Evolutionary conservation across 768 basidiomycete genomes (phyloP), one percentile per base, ranked within the genome.

Genomic region (Podaxis sp.): DNA sequence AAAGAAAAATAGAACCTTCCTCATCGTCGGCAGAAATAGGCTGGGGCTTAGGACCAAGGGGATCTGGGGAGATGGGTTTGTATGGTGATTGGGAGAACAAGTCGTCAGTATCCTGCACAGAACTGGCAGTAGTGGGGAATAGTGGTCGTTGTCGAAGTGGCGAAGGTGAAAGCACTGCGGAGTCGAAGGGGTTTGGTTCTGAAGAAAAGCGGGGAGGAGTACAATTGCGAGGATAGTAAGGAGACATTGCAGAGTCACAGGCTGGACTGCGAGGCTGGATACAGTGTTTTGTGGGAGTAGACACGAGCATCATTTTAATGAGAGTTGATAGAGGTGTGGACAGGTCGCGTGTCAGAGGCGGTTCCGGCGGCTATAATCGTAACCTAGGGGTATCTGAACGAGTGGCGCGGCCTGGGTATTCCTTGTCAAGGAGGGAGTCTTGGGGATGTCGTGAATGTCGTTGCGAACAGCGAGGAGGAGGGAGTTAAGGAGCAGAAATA

Each of bases 121-220:
- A 66, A 60, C 62, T 66, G 37, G 63, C 65, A 27, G 66, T 57
- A 63, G 67, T 70, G 4, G 77, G 71, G 67, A 80, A 81, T 57
- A 79, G 74, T 15, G 75, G 73, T 11, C 75, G 75, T 65, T 79
- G 78, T 57, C 82, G 77, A 63, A 85, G 79, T 11, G 87, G 87
- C 4, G 88, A 89, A 22, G 88, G 85, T 1, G 86, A 84, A 53
- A 85, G 78, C 82, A 88, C 83, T 50, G 86, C 82, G 36, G 84
- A 81, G 67, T 83, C 82, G 66, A 77, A 82, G 46, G 79, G 74
- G 37, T 74, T 60, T 36, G 69, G 61, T n/a, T 73, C 70, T 47
- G 70, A 70, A 56, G 61, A 59, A 55, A 66, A 72, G 59, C 72
- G 71, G 54, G 77, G 75, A 12, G 75, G 76, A 9, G 76, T 76